Conservation (phyloP, 2,329 filamentous ascomycete genomes). For the Colletotrichum siamense region DNA sequence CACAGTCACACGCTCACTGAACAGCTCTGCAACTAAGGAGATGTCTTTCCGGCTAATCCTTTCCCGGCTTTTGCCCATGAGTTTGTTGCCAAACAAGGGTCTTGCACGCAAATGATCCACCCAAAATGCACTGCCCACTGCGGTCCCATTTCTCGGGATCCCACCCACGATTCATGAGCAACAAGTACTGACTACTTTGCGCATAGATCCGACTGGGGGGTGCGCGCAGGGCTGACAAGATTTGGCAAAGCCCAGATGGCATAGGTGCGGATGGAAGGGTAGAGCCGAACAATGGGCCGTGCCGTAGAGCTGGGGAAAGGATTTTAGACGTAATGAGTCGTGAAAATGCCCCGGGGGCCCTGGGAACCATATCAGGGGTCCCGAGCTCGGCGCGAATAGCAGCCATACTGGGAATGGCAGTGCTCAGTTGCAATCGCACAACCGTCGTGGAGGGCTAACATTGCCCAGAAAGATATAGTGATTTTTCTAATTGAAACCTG, state of each 20-base stretch:
- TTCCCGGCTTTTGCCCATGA: not conserved
- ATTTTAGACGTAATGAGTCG: not conserved
- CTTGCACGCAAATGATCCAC: not conserved
- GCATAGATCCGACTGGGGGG: not conserved
- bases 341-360: not conserved
- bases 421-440: too few relatives aligned
- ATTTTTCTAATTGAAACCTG: too few relatives aligned
- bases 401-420: too few relatives aligned
- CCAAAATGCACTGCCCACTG: not conserved
- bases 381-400: not conserved
- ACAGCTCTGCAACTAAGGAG: not conserved
- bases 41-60: not conserved
- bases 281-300: not conserved
- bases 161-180: too few relatives aligned
- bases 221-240: not conserved
- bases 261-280: not conserved
- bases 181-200: too few relatives aligned
- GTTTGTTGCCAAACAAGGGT: not conserved
- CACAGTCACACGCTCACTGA: not conserved
- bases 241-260: not conserved
- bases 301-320: not conserved
- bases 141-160: too few relatives aligned
- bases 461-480: too few relatives aligned
- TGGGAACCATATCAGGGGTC: not conserved
- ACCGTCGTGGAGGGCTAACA: too few relatives aligned